A percentile compares a stretch with the other conserved stretches of the same genome.
Evolutionary conservation across 805 yeast genomes (phyloP).

Genomic region (Wickerhamomyces kurtzmanii): DNA sequence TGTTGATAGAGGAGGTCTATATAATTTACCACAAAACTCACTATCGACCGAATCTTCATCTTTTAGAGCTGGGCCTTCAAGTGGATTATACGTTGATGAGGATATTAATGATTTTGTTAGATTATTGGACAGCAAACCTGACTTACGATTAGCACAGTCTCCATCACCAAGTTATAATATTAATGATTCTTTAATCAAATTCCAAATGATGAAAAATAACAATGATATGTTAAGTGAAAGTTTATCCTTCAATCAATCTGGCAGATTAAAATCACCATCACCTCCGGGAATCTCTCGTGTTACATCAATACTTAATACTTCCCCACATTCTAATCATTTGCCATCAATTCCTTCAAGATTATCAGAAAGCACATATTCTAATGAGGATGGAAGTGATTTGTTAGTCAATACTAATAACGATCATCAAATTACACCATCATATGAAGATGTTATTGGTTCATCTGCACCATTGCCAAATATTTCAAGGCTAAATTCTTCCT

Average conservation of each 20-base stretch:
- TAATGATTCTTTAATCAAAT: constrained; percentile 38
- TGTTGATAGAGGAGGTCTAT: constrained; percentile 16
- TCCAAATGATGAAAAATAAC: constrained; percentile 39
- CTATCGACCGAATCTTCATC: constrained; percentile 12
- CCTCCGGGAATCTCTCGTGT: too few relatives aligned
- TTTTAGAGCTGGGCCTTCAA: constrained; percentile 10
- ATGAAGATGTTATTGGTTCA: too few relatives aligned
- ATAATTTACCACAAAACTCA: too few relatives aligned
- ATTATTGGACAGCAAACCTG: constrained; percentile 57
- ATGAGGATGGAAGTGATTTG: too few relatives aligned
- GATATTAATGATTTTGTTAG: constrained; percentile 64
- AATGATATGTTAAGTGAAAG: constrained; percentile 49
- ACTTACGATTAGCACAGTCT: constrained; percentile 25
- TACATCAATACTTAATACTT: constrained; percentile 3
- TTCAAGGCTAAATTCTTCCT: constrained; percentile 9
- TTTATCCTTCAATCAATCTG: constrained; percentile 37
- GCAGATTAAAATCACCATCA: constrained; percentile 13
- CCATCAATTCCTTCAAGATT: constrained; percentile 20
- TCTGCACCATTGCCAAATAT: constrained; percentile 5
- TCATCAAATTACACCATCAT: constrained; percentile 10
- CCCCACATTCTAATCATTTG: constrained; percentile 11
- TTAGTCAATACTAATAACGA: constrained; percentile 13
- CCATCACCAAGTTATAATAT: constrained; percentile 18
- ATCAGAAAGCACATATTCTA: too few relatives aligned
- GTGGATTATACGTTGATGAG: constrained; percentile 39